Evolutionary conservation across 179 eudicot species (phyloP).

Genomic region (Carnegiea gigantea): DNA sequence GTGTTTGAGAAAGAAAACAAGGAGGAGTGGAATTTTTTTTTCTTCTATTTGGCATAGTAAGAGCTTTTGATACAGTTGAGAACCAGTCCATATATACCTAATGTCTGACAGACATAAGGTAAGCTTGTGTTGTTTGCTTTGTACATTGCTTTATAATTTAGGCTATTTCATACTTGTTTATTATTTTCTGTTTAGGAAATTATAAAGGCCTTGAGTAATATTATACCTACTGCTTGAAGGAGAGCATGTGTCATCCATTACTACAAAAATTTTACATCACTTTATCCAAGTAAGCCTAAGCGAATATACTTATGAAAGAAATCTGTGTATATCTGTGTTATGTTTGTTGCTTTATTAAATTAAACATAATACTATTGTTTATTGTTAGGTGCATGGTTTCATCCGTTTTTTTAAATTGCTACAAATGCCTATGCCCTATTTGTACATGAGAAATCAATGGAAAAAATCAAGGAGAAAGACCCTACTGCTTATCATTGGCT

Average conservation of each 20-base stretch:
- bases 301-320: too few species aligned
- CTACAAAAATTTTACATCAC: background rate
- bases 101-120: background rate
- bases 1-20: background rate
- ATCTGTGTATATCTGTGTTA: too few species aligned
- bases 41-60: background rate
- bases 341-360: background rate
- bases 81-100: background rate
- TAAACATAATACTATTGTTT: too few species aligned
- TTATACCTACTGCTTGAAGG: background rate
- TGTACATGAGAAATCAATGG: background rate
- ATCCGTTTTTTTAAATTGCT: too few species aligned
- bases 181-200: background rate
- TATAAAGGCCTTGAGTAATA: background rate
- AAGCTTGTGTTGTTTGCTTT: background rate
- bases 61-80: background rate
- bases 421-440: too few species aligned
- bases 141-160: background rate
- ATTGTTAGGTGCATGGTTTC: too few species aligned
- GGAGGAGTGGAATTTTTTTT: background rate
- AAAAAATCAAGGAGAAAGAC: too few species aligned
- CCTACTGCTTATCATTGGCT: too few species aligned
- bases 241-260: background rate
- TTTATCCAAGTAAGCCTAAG: background rate
- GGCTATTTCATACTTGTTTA: background rate